Base-by-base conservation (phyloP, 441 rosid genomes). In the Eutrema salsugineum region DNA sequence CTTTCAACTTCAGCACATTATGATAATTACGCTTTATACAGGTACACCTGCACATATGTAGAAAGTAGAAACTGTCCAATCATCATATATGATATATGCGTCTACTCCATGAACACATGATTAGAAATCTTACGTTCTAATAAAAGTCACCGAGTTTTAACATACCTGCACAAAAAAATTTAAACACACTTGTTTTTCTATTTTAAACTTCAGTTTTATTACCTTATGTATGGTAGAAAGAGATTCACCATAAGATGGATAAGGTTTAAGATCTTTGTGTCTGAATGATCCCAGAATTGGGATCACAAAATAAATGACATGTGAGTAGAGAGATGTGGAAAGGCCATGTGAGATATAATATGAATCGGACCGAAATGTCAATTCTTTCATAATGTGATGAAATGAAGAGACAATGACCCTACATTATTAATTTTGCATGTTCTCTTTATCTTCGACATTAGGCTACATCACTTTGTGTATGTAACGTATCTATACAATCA, bases 401-500 rank as follows among this genome's bases (percentile, higher is more conserved):
- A 59, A n/a, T 15, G 47, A 60, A 53, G 78, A 75, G 74, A 75
- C 70, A 75, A 62, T 62, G 78, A 75, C 78, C 78, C 78, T 75
- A 75, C 78, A n/a, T 30, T 53, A 35, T 11, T 68, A 48, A 44
- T 61, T 61, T 43, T 33, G 59, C 65, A 44, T 75, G 65, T 42
- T 40, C 60, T 73, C 42, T 65, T 61, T 68, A 68, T 61, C 58
- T 61, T 53, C 63, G 46, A 36, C 64, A 44, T 51, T 35, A 60
- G 9, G 17, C 10, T 43, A 54, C 63, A 54, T 63, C 73, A 44
- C 11, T 51, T 22, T 38, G 22, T 74, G 57, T 60, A 60, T 66
- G 78, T 42, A 49, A 58, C 55, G 1, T 42, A 73, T 64, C 65
- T n/a, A n/a, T n/a, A n/a, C n/a, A n/a, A n/a, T n/a, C n/a, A n/a